phyloP scores from a whole-genome alignment of 495 filamentous ascomycete genomes.

The Acidomyces sp. region DNA sequence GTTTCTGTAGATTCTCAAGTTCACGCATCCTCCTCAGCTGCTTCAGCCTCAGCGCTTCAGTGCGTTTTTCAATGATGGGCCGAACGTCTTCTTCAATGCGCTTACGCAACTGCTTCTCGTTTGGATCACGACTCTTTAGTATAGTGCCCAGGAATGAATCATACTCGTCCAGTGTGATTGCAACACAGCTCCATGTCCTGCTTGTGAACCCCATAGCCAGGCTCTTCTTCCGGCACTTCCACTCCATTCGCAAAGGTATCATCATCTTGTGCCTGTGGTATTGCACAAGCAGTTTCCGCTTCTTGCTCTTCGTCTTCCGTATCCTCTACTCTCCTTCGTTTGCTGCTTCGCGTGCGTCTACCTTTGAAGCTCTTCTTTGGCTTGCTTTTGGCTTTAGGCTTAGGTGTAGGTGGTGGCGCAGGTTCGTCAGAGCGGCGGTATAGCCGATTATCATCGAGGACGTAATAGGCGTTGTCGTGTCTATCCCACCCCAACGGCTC shows the following conservation, averaged over 20 bases:
- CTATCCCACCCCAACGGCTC: slow-evolving; percentile 83
- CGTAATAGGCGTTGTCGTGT: slow-evolving; percentile 71
- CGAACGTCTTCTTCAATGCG: slow-evolving; percentile 61
- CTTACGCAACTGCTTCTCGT: slow-evolving; percentile 65
- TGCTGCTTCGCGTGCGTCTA: slow-evolving; percentile 54
- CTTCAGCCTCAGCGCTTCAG: slow-evolving; percentile 60
- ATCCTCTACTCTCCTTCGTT: slow-evolving; percentile 51
- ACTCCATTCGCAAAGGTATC: slow-evolving; percentile 22
- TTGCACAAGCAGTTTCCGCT: slow-evolving; percentile 28
- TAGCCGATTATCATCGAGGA: slow-evolving; percentile 85
- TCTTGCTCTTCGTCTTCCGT: slow-evolving; percentile 38
- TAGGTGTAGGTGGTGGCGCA: slow-evolving; percentile 48
- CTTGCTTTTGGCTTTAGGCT: slow-evolving; percentile 28
- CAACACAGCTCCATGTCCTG: slow-evolving; percentile 84
- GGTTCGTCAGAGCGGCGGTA: slow-evolving; percentile 66
- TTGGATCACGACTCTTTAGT: slow-evolving; percentile 57
- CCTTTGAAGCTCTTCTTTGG: slow-evolving; percentile 53
- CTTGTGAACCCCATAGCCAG: slow-evolving; percentile 46
- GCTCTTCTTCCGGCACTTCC: slow-evolving; percentile 28
- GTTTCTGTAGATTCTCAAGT: slow-evolving; percentile 60
- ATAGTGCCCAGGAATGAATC: slow-evolving; percentile 57
- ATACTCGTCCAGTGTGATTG: slow-evolving; percentile 65
- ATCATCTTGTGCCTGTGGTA: slow-evolving; percentile 12
- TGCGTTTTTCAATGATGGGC: slow-evolving; percentile 69
- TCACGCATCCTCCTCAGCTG: slow-evolving; percentile 63